Base-by-base conservation (phyloP, 2,329 filamentous ascomycete genomes). In the Hirsutella rhossiliensis region DNA sequence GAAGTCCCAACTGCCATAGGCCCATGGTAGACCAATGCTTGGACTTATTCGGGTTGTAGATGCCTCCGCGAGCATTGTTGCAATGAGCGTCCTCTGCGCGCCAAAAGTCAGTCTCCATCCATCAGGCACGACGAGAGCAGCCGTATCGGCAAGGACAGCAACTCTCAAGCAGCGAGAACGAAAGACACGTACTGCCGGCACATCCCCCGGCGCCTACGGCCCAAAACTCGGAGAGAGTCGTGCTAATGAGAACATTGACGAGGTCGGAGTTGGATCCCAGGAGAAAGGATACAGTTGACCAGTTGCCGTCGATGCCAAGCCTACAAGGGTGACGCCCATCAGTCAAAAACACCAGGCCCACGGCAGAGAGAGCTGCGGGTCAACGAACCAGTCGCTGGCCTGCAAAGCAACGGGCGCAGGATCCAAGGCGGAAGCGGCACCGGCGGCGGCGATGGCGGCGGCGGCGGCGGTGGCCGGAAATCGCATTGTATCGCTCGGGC, bases 161-260 rank as follows among this genome's bases (percentile, higher is more conserved):
- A n/a, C n/a, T n/a, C n/a, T n/a, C n/a, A n/a, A n/a, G n/a, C n/a
- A n/a, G n/a, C n/a, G n/a, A n/a, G n/a, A 31, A 31, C 13, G 8
- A 40, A 40, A 18, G 30, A 31, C 27, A 64, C 68, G 54, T 67
- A 73, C 72, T 65, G 37, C 60, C 54, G 50, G 59, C 49, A 50
- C 78, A 83, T 45, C 77, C 80, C 46, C 70, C 67, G 1, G 71
- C 64, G 43, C 79, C 70, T 34, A 87, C 66, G 3, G 78, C 72
- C 82, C 82, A 87, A 38, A 82, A 78, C 59, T 87, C 82, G 31
- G 84, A 84, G 37, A 80, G 69, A 12, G 75, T 72, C 6, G 82
- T 87, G 54, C 80, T 86, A 42, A 81, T 69, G 12, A 69, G 55
- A 29, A 69, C 59, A 50, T 65, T 59, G 47, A 68, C 54, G 11